Evolutionary conservation across 2,329 filamentous ascomycete genomes (phyloP), one percentile per base, ranked within the genome.

Genomic region (Alternaria gansuensis): DNA sequence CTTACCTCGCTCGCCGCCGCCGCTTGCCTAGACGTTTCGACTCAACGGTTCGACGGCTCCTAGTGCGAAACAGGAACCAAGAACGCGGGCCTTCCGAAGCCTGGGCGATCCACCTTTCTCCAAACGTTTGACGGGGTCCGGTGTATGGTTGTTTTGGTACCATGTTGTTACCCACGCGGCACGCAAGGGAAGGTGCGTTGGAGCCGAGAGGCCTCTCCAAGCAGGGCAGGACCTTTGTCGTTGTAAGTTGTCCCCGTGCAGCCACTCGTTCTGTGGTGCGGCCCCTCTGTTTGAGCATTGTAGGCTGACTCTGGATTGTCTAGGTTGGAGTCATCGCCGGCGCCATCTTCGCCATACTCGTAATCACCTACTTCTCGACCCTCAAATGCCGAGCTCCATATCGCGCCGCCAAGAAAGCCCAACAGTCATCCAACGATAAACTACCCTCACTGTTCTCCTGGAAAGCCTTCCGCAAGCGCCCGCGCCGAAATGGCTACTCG

Each of bases 361-460:
- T 72, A 48, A 57, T 72, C 61, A 74, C 72, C 44, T 77, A 71
- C 57, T 57, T 74, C 56, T 52, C 70, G 44, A 74, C 69, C 36
- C 56, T 60, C 55, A 70, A 67, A 40, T 70, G 62, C 55, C 72
- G 70, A 55, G 55, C 52, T 44, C 60, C 63, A 2, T 58, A 58
- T 41, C 54, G 60, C 43, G 52, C 39, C 43, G 26, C 62, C 43
- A 57, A 44, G 28, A 56, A 57, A 46, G 54, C 60, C 39, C 51
- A 65, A 31, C 57, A 66, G 37, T 51, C 65, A 11, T 54, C 62
- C 14, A 56, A 59, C 41, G 65, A 70, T 53, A 75, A 72, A 40
- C 66, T 75, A 17, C 72, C 74, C 11, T 73, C 71, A 23, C 54
- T 75, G 14, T 76, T 74, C 57, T 73, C 69, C 21, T 75, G 68